Base-by-base conservation (phyloP, 192 early-diverging fungal species). In the Gonapodya prolifera region DNA sequence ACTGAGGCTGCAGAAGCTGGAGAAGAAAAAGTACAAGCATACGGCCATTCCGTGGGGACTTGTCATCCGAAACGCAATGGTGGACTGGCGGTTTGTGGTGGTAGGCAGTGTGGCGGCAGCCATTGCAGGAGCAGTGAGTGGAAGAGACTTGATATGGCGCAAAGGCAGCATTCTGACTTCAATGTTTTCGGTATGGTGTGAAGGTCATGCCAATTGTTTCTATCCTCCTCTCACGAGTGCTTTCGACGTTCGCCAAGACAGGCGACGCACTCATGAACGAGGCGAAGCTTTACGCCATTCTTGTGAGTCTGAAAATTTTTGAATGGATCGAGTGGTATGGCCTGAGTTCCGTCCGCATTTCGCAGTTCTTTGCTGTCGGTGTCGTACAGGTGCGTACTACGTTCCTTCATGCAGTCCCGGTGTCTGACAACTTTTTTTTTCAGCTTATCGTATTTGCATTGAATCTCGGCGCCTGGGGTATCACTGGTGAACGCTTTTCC, bases 221-320 rank as follows among this genome's bases (percentile, higher is more conserved):
- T 16, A 8, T 61, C 23, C 45, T 61, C 23, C 8, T 61, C 45
- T 61, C 71, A 29, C 2, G 71, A 18, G 29, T 73, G 71, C 71
- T 73, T 32, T 16, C 71, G 71, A 32, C 71, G 31, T 73, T 73
- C 71, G 16, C 28, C 18, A 73, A 73, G 71, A 73, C 31, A 2
- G 71, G 71, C 13, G 8, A 73, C 2, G 71, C 2, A 29, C 16
- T 73, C 8, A 2, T 30, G 35, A 36, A 79, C 45, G 69, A 84
- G 8, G 86, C 87, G 36, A 80, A 85, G 69, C 79, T 86, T 75
- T 92, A 87, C 78, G 87, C 85, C 17, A 78, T 85, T 33, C 84
- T 89, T n/a, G n/a, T n/a, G n/a, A n/a, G n/a, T n/a, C n/a, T n/a
- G n/a, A n/a, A n/a, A n/a, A n/a, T n/a, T n/a, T n/a, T n/a, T n/a